A percentile compares a stretch with the other conserved stretches of the same genome.
These are phyloP conservation scores for Chenopodium suecicum DNA, from an alignment of 148 eudicot genomes.

Conservation along the genomic window DNA sequence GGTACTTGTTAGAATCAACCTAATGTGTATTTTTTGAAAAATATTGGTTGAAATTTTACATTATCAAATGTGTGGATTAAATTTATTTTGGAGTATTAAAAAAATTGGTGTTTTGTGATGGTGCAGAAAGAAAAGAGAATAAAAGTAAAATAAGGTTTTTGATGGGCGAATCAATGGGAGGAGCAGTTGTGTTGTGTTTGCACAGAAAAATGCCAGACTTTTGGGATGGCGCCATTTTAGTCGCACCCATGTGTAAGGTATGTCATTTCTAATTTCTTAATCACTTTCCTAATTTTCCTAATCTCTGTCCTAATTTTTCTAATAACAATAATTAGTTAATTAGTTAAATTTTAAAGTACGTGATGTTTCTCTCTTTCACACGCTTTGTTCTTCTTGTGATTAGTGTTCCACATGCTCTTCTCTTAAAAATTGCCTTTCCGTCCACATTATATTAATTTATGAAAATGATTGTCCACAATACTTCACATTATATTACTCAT, in stretches of 20 bases:
- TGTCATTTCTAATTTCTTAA: background rate
- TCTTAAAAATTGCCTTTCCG: background rate
- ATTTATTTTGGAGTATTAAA: background rate
- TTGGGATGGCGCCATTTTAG: slow-evolving; percentile 87
- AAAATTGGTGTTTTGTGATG: background rate
- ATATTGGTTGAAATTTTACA: no score
- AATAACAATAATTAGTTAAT: background rate
- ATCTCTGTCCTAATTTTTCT: background rate
- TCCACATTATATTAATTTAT: background rate
- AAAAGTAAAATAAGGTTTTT: slow-evolving; percentile 47
- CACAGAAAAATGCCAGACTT: slow-evolving; percentile 71
- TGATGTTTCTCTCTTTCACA: background rate
- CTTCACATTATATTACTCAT: no score
- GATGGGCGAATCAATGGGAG: slow-evolving; percentile 99
- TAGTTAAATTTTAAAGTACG: background rate
- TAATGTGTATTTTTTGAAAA: no score
- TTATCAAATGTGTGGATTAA: no score
- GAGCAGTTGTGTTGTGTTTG: slow-evolving; percentile 64
- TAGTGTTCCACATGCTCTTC: background rate
- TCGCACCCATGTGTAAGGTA: slow-evolving; percentile 98
- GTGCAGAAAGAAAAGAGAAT: slow-evolving; percentile 65
- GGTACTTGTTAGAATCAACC: no score
- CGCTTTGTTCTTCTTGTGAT: background rate
- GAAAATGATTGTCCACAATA: no score
- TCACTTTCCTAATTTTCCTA: background rate